phyloP scores from a whole-genome alignment of 2,329 filamentous ascomycete species.

The Mariannaea elegans region DNA sequence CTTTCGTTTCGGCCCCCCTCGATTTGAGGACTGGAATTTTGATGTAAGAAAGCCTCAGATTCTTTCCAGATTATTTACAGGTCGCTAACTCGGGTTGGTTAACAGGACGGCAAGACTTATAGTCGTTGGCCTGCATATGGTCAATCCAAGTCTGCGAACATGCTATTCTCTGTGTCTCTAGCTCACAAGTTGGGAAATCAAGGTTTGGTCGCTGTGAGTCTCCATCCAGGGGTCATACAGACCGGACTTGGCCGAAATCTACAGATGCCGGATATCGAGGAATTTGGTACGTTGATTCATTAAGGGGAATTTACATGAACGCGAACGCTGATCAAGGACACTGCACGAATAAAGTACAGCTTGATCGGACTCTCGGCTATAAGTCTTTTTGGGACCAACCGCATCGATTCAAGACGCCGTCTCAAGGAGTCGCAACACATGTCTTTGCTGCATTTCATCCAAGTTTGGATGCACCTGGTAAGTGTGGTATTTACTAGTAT shows the following conservation, averaged over 20 bases:
- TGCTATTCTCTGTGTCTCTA: constrained; percentile 6
- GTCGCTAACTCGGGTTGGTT: too few relatives aligned
- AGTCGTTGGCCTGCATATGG: constrained; percentile 7
- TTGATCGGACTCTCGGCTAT: neutral
- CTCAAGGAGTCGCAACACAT: constrained; percentile 7
- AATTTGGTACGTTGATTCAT: neutral
- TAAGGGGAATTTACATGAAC: neutral
- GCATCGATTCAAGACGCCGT: constrained; percentile 2
- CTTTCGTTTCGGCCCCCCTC: neutral
- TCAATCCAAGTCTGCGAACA: constrained; percentile 10
- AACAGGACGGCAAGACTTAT: constrained; percentile 10
- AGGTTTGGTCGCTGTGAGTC: neutral
- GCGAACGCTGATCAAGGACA: neutral
- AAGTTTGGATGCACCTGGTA: neutral
- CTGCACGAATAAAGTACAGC: neutral
- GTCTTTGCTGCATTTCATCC: constrained; percentile 2
- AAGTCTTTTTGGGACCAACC: neutral
- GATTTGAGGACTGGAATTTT: neutral
- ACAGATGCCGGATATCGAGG: neutral
- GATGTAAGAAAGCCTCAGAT: too few relatives aligned
- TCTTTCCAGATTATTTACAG: too few relatives aligned
- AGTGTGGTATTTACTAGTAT: neutral
- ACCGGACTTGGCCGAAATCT: neutral
- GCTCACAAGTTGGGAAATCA: constrained; percentile 1
- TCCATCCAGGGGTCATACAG: neutral